Conservation (phyloP, 179 eudicot species). For the Kewa caespitosa region DNA sequence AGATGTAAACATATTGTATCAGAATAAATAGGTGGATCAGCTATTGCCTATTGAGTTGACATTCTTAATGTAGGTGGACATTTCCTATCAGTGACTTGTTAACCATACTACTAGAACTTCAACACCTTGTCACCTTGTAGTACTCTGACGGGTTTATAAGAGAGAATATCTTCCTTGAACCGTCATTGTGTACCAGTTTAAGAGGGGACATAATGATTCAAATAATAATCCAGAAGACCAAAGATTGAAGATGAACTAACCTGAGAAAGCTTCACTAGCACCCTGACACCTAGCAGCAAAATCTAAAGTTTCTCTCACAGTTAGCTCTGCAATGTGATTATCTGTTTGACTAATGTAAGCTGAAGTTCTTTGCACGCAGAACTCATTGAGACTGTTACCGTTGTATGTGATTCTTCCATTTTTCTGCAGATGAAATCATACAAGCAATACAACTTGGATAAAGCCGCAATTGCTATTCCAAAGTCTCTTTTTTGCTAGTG, state of each 20-base stretch:
- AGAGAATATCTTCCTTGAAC: not conserved
- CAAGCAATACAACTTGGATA: not conserved
- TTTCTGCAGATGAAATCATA: conserved; percentile 30
- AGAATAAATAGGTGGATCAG: not conserved
- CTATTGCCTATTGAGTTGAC: not conserved
- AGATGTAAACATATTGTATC: not conserved
- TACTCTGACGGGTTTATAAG: not conserved
- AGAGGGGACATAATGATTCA: not conserved
- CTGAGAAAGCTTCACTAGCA: conserved; percentile 64
- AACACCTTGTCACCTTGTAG: not conserved
- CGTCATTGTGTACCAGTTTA: not conserved
- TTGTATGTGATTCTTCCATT: conserved; percentile 59
- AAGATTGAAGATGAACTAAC: conserved; percentile 34
- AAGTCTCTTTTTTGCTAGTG: not conserved
- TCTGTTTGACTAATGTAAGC: conserved; percentile 76
- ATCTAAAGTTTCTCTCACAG: conserved; percentile 70
- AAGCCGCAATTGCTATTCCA: not conserved
- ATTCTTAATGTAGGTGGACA: not conserved
- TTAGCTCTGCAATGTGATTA: conserved; percentile 58
- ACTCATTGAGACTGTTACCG: conserved; percentile 55
- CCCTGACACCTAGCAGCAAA: conserved; percentile 77
- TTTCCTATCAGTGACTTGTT: not conserved
- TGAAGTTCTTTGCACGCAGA: conserved; percentile 61
- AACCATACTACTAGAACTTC: not conserved
- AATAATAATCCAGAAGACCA: not conserved